These are phyloP conservation scores for Gorgonomyces haynaldii DNA, from an alignment of 192 early-diverging fungal genomes.

Conservation along the genomic window DNA sequence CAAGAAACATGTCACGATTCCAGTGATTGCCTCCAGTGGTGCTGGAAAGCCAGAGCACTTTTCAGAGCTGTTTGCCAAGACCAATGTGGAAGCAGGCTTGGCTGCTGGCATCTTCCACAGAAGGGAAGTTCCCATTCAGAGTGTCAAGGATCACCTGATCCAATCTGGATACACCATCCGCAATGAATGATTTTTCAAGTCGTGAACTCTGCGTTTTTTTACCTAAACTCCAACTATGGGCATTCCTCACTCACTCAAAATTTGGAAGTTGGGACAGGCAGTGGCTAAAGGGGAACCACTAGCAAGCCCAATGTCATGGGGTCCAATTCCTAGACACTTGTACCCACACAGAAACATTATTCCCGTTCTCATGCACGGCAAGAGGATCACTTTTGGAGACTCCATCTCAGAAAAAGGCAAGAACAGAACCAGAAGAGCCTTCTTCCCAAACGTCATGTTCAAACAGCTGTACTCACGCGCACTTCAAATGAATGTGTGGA, in stretches of 20 bases:
- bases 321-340: constrained; percentile 22
- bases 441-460: constrained; percentile 38
- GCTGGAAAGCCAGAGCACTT: constrained; percentile 86
- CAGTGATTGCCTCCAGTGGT: constrained; percentile 96
- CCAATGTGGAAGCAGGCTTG: constrained; percentile 86
- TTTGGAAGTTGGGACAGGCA: constrained; percentile 14
- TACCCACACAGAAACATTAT: constrained; percentile 16
- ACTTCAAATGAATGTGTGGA: constrained; percentile 37
- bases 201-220: too few relatives aligned
- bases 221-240: neutral
- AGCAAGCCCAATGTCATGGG: constrained; percentile 22
- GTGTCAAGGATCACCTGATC: constrained; percentile 69
- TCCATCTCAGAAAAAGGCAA: constrained; percentile 23
- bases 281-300: constrained; percentile 14
- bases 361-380: constrained; percentile 42
- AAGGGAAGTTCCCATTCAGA: constrained; percentile 76
- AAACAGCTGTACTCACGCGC: constrained; percentile 29
- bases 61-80: constrained; percentile 69
- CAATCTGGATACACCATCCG: too few relatives aligned
- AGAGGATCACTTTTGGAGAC: constrained; percentile 35
- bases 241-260: constrained; percentile 3
- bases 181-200: too few relatives aligned
- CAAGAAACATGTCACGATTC: constrained; percentile 72
- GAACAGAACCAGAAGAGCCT: constrained; percentile 22
- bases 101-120: constrained; percentile 99